Evolutionary conservation across 2,329 filamentous ascomycete genomes (phyloP), one percentile per base, ranked within the genome.

Genomic region (Sclerotinia borealis): DNA sequence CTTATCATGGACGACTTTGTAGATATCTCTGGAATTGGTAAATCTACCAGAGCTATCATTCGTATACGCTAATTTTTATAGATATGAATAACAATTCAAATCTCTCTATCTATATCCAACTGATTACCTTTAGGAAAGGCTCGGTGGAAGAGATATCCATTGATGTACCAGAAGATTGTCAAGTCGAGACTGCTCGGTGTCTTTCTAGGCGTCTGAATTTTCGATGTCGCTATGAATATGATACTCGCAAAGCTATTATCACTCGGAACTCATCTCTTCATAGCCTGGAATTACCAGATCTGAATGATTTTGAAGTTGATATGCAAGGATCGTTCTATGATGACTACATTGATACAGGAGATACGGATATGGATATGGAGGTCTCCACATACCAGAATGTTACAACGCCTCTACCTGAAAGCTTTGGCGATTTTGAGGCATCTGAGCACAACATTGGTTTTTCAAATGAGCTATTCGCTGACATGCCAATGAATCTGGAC

Each of bases 41-140:
- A 41, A 51, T 63, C n/a, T 25, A 50, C 45, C 19, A 37, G 50
- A 48, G 22, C 5, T 7, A 17, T 6, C 29, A 13, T 17, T 29
- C 5, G 7, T 27, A 55, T n/a, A 64, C 19, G 43, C 58, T 63
- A 27, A 64, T 50, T 27, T 2, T 36, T 17, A 47, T 49, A 68
- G 66, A 68, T 45, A 61, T 68, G 65, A 68, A 68, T 17, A 58
- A 63, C 36, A 59, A 59, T 3, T 37, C 37, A 22, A 68, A 66
- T 50, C 63, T 66, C 36, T 45, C 58, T 25, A 29, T 67, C 9
- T 68, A 65, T 52, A 43, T 59, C 4, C 59, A 67, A 55, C 41
- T 68, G 8, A 34, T 67, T 15, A 43, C 62, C n/a, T 68, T 68
- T 56, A 67, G 65, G 31, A 64, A 43, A 27, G 61, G 62, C 8